These are phyloP conservation scores for Suhomyces emberorum DNA, from an alignment of 805 yeast genomes.

Conservation along the genomic window DNA sequence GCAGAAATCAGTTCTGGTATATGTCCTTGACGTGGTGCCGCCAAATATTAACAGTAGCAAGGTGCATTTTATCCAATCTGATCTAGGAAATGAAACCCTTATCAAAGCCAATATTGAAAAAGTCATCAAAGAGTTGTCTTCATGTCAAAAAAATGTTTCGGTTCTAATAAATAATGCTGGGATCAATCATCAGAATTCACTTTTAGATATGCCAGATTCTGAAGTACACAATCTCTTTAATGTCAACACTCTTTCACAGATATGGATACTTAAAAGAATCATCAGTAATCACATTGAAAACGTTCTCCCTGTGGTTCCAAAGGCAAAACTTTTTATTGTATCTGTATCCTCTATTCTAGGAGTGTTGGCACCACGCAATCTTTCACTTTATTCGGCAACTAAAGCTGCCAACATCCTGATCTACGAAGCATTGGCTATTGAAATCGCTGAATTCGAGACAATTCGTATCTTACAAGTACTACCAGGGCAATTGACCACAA, in stretches of 20 bases:
- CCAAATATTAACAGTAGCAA: slow-evolving; percentile 12
- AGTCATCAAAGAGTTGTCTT: slow-evolving; percentile 8
- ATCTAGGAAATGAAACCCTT: slow-evolving; percentile 17
- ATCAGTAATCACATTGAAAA: slow-evolving; percentile 17
- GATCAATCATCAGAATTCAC: slow-evolving; percentile 31
- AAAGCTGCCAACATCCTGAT: slow-evolving; percentile 45
- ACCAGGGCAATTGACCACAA: slow-evolving; percentile 51
- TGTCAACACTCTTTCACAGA: slow-evolving; percentile 31
- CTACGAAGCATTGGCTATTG: slow-evolving; percentile 45
- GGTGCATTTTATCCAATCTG: slow-evolving; percentile 23
- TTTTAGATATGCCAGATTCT: slow-evolving; percentile 20
- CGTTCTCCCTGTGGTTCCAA: background rate
- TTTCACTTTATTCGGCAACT: slow-evolving; percentile 48
- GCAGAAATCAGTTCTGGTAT: slow-evolving; percentile 16
- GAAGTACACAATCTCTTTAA: slow-evolving; percentile 25
- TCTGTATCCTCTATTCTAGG: slow-evolving; percentile 49
- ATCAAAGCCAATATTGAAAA: slow-evolving; percentile 13
- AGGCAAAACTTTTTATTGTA: slow-evolving; percentile 31
- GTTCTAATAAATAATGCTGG: slow-evolving; percentile 51
- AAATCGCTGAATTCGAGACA: slow-evolving; percentile 20
- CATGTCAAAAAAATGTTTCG: slow-evolving; percentile 17
- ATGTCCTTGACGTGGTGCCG: slow-evolving; percentile 28
- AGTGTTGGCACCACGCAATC: slow-evolving; percentile 44
- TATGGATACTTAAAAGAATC: slow-evolving; percentile 21
- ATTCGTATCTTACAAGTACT: slow-evolving; percentile 37